Percentiles rank a stretch among this genome's conserved stretches.
Conservation (phyloP, 176 grass and related monocot species). For the Triticum monococcum region DNA sequence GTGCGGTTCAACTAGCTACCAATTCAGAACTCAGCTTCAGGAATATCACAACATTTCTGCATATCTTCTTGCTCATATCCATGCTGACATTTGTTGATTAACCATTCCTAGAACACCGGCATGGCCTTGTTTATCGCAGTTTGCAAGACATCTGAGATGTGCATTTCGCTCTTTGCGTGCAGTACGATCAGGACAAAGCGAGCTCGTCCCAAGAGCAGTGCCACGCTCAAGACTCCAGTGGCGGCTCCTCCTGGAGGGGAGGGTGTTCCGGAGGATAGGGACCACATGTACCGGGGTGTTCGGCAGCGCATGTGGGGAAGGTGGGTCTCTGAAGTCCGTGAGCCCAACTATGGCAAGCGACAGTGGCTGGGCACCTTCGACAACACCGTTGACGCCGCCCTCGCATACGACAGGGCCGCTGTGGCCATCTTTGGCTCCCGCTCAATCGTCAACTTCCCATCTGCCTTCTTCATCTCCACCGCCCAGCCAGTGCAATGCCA, state of each 20-base stretch:
- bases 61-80: background rate
- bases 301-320: conserved; percentile 72
- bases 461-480: background rate
- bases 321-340: conserved; percentile 69
- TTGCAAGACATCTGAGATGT: background rate
- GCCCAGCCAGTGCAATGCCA: background rate
- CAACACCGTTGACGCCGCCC: conserved; percentile 50
- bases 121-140: background rate
- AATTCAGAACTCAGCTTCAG: background rate
- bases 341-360: conserved; percentile 44
- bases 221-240: background rate
- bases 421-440: conserved; percentile 36
- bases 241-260: conserved; percentile 20
- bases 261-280: conserved; percentile 38
- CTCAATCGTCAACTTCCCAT: conserved; percentile 46
- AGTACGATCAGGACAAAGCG: conserved; percentile 23
- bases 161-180: conserved; percentile 6
- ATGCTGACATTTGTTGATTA: background rate
- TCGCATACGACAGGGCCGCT: conserved; percentile 60
- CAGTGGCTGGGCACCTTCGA: conserved; percentile 69
- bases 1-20: background rate
- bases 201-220: background rate
- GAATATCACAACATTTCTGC: background rate
- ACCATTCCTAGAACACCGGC: background rate
- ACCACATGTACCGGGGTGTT: conserved; percentile 52